Base-by-base conservation (phyloP, 2,329 filamentous ascomycete genomes). In the Pseudocercospora vitis region DNA sequence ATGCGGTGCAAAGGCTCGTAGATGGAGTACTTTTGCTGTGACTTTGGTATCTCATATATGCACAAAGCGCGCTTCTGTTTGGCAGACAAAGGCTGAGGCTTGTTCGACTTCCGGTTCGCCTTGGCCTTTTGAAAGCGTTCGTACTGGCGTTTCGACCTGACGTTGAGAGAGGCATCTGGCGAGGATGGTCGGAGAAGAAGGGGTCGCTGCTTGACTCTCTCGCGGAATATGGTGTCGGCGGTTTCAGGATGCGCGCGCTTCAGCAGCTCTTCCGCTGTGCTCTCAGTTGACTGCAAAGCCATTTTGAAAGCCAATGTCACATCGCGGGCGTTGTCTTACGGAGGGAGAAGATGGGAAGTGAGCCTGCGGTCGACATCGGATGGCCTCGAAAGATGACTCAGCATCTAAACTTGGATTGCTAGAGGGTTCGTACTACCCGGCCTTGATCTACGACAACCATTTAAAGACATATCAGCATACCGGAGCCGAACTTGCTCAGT, bases 131-230 rank as follows among this genome's bases (percentile, higher is more conserved):
- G 61, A 3, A 62, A 61, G 19, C 70, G 68, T 33, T 64, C 63
- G 52, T 68, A 57, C 48, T 74, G 70, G 47, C 71, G 71, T 29
- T 69, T 65, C 33, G 70, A 75, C 57, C 86, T 83, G 16, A 81
- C 80, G 64, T 83, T 81, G 47, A 75, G 73, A 57, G 66, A 69
- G 9, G 73, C 66, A 62, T 65, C 83, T 70, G 89, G 88, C 0
- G 88, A 89, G 18, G 85, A 87, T 5, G 89, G 85, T 35, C 87
- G 84, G 3, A 96, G 82, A 65, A 87, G 83, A 52, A 96, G 83
- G 0, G 89, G 86, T 42, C 90, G 89, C 68, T 89, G 85, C 64
- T 89, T 84, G 69, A 96, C 83, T 72, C 91, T 91, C 60, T 95
- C 89, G 58, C 80, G 78, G 77, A 87, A 92, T 71, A 96, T 88